Evolutionary conservation across 345 rosid genomes (phyloP).

Genomic region (Cardiospermum halicacabum): DNA sequence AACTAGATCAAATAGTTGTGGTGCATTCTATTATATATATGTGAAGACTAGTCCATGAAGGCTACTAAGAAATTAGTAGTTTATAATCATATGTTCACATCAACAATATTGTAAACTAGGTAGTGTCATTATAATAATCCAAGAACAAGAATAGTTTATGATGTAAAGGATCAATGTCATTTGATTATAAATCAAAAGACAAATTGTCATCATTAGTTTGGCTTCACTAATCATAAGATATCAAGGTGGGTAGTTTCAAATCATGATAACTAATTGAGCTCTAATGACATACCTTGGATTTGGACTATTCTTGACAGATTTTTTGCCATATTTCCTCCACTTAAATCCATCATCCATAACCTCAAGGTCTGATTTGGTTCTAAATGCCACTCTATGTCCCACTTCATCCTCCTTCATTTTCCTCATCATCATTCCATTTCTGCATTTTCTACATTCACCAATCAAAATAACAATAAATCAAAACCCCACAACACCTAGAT

Average conservation of each 20-base stretch:
- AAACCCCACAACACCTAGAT: background rate
- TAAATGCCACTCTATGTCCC: slow-evolving; percentile 66
- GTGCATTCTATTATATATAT: too few species aligned
- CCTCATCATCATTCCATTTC: slow-evolving; percentile 27
- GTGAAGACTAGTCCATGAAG: background rate
- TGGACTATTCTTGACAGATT: slow-evolving; percentile 77
- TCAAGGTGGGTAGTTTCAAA: background rate
- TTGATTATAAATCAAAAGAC: too few species aligned
- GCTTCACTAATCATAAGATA: too few species aligned
- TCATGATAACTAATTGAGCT: slow-evolving; percentile 2
- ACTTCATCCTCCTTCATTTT: slow-evolving; percentile 25
- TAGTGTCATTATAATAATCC: too few species aligned
- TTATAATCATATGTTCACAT: background rate
- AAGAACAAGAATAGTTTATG: background rate
- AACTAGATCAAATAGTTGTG: too few species aligned
- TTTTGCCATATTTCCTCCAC: slow-evolving; percentile 96
- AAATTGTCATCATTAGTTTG: too few species aligned
- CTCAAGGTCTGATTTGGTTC: slow-evolving; percentile 72
- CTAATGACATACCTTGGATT: slow-evolving; percentile 97
- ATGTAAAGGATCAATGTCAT: too few species aligned
- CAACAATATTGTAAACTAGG: background rate
- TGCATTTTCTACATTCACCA: slow-evolving; percentile 23
- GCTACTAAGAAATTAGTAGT: background rate
- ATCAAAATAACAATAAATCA: background rate
- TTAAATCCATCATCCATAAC: slow-evolving; percentile 89